phyloP scores from a whole-genome alignment of 2,329 filamentous ascomycete genomes.

The Apiospora sp. region DNA sequence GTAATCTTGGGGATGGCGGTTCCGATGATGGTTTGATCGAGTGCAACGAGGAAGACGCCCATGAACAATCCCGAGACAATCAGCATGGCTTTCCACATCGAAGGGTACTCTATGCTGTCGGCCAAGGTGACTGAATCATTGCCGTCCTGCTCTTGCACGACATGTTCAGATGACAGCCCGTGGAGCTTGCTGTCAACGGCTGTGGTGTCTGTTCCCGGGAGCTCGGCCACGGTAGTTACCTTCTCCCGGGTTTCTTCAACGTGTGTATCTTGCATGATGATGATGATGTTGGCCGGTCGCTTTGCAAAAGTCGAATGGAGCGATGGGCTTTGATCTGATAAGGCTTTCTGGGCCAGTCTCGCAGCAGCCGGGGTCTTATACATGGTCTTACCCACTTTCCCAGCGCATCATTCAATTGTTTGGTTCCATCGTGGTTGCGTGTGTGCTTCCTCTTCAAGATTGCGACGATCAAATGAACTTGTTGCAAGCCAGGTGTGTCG shows the following conservation, averaged over 20 bases:
- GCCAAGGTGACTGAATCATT: background rate
- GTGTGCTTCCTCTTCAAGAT: background rate
- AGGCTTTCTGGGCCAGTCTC: background rate
- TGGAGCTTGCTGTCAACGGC: background rate
- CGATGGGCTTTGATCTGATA: background rate
- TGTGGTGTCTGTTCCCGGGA: too few relatives aligned
- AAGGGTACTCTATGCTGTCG: constrained; percentile 42
- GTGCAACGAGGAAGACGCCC: constrained; percentile 53
- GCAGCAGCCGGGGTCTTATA: constrained; percentile 19
- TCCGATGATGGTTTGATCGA: constrained; percentile 50
- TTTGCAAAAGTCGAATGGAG: background rate
- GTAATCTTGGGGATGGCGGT: constrained; percentile 53
- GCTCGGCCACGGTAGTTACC: background rate
- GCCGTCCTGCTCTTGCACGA: background rate
- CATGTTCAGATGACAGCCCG: background rate
- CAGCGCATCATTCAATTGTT: background rate
- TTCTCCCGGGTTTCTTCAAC: background rate
- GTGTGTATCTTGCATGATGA: background rate
- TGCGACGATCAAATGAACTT: background rate
- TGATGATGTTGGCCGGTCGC: background rate
- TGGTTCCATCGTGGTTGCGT: background rate
- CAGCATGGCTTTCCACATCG: constrained; percentile 45
- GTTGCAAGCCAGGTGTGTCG: background rate
- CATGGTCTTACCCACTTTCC: background rate
- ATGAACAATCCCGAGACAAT: constrained; percentile 53